Evolutionary conservation across 495 filamentous ascomycete genomes (phyloP).

Genomic region (Neurospora africana): DNA sequence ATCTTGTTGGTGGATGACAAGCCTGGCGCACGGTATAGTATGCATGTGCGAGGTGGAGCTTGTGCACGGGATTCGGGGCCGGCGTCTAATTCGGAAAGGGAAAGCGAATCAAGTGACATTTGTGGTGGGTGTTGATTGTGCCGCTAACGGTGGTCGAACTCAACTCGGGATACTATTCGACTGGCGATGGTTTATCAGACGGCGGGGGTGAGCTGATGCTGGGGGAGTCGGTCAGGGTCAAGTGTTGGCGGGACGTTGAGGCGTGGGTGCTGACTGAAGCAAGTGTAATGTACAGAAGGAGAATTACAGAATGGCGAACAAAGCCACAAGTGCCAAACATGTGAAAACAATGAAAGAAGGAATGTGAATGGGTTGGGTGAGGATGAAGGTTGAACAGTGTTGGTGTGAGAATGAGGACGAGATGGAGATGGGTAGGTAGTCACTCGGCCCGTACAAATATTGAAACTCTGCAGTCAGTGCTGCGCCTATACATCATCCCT

Average conservation of each 20-base stretch:
- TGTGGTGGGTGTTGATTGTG: not conserved
- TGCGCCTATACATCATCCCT: not conserved
- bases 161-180: not conserved
- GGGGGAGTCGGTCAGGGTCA: not conserved
- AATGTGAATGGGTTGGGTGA: not conserved
- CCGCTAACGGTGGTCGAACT: not conserved
- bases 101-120: not conserved
- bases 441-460: not conserved
- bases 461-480: not conserved
- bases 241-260: not conserved
- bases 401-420: not conserved
- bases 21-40: not conserved
- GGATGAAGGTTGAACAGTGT: not conserved
- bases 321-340: not conserved
- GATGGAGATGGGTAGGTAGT: not conserved
- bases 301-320: not conserved
- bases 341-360: not conserved
- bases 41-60: not conserved
- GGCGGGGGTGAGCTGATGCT: not conserved
- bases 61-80: not conserved
- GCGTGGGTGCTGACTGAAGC: not conserved
- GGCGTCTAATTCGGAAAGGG: not conserved
- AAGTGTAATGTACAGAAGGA: not conserved
- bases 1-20: not conserved
- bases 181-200: not conserved